Base-by-base conservation (phyloP, 202 grass and related monocot genomes). In the Schoenoplectus triqueter region DNA sequence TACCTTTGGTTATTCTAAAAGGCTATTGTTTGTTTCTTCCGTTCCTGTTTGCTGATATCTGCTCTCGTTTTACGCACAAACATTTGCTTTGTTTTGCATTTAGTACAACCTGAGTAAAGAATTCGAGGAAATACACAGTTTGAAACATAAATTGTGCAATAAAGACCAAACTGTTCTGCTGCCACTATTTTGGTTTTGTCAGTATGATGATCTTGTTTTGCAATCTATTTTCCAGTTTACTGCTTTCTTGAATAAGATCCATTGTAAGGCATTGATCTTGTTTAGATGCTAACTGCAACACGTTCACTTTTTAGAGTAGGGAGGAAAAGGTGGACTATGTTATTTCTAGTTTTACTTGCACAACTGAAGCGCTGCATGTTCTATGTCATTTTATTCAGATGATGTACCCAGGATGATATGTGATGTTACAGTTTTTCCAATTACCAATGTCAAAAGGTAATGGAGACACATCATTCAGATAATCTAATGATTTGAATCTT, bases 41-140 rank as follows among this genome's bases (percentile, higher is more conserved):
- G 4, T 72, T 10, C 15, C 2, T 49, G 15, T 71, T 73, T 73
- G n/a, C 45, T 73, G 45, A 52, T 9, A 20, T 5, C 9, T 73
- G 7, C 9, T 73, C 4, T 52, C 51, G 69, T 20, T 10, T 51
- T 73, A 51, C 46, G 11, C 70, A 73, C 18, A 5, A 19, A 49
- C 4, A 50, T 71, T 72, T 48, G 69, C 14, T 47, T 71, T 48
- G 68, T 46, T 71, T 48, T 72, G 42, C 69, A 72, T 48, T 2
- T 18, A 19, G 14, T 48, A 15, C n/a, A 6, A 9, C 46, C 2
- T 7, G 44, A 73, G 49, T 49, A 19, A 73, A 15, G 3, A 4
- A 49, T 73, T 10, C 10, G 13, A 69, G n/a, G 6, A 49, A 72
- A 72, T 72, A 73, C 2, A 47, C 42, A 71, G 6, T 44, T 47